These are phyloP conservation scores for Lachancea dasiensis DNA, from an alignment of 805 yeast species.

Conservation along the genomic window DNA sequence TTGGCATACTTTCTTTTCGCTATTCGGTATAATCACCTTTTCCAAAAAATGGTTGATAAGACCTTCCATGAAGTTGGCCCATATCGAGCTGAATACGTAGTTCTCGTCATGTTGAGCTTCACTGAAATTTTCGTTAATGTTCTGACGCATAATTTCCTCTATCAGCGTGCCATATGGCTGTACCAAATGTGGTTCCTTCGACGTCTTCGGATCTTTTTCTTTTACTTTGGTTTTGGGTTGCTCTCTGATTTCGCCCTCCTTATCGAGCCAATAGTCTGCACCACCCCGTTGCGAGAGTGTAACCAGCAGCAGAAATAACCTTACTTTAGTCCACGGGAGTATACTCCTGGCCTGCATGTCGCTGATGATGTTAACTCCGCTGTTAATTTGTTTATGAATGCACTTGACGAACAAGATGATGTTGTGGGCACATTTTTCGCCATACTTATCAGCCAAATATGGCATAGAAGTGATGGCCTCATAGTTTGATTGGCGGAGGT, in stretches of 20 bases:
- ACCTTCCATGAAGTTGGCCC: constrained; percentile 37
- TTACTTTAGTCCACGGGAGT: constrained; percentile 28
- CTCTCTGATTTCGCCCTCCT: constrained; percentile 16
- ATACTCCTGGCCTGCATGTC: constrained; percentile 20
- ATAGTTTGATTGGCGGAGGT: constrained; percentile 25
- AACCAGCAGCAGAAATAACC: constrained; percentile 27
- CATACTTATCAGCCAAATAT: constrained; percentile 30
- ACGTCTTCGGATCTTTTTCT: constrained; percentile 1
- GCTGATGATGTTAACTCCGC: constrained; percentile 24
- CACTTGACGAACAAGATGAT: constrained; percentile 28
- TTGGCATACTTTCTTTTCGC: constrained; percentile 34
- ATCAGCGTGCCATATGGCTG: constrained; percentile 22
- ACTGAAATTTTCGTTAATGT: constrained; percentile 30
- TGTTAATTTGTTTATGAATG: constrained; percentile 27
- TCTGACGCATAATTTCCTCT: constrained; percentile 31
- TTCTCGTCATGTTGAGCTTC: constrained; percentile 30
- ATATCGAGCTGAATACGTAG: constrained; percentile 32
- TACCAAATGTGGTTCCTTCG: not conserved
- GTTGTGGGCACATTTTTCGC: constrained; percentile 27
- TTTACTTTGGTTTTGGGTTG: constrained; percentile 7
- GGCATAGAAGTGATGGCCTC: constrained; percentile 28
- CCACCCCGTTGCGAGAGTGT: constrained; percentile 32
- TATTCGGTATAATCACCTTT: constrained; percentile 31
- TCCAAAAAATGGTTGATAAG: constrained; percentile 34
- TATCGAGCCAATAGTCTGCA: constrained; percentile 33